Base-by-base conservation (phyloP, 352 stramenopile species). In the Phytophthora pini region DNA sequence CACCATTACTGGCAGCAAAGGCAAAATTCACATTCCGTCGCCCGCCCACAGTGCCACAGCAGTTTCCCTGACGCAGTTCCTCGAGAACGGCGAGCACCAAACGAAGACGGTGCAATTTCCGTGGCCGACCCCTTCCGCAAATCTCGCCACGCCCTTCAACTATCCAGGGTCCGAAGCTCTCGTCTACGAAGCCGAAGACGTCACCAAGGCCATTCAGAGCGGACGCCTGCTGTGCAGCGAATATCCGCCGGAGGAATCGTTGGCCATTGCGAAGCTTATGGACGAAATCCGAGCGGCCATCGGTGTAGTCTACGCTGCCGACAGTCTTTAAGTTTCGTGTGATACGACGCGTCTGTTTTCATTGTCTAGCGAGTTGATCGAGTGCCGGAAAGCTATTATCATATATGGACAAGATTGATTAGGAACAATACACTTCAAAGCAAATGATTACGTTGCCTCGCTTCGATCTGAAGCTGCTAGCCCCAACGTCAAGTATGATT, bases 1-100 rank as follows among this genome's bases (percentile, higher is more conserved):
- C 36, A 88, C 70, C 24, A 92, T 96, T 61, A 75, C 89, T n/a
- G 89, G 88, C 15, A 80, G 59, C 11, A 84, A 92, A 53, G 89
- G 89, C 10, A 72, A 74, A n/a, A 83, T 97, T 56, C 53, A 72
- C 45, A 77, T 97, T 48, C 61, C 81, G 15, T 56, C 79, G 11
- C 77, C 82, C 8, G 77, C 74, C 1, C 88, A 97, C 52, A 58
- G 63, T 1, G 70, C 87, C 0, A 79, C 68, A 6, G 57, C 74
- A 29, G 62, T 97, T 34, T 74, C 68, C 0, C 22, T 81, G 12
- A 64, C 67, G 27, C 61, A 69, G 32, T 71, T 79, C 20, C 50
- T 75, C 17, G 74, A 79, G 12, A 46, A 80, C 12, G 57, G 69
- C 6, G 58, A 70, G 0, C 47, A 74, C 5, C 55, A 71, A 45